Percentiles rank a stretch among this genome's conserved stretches.
phyloP scores from a whole-genome alignment of 2,329 filamentous ascomycete species.

The Bipolaris oryzae region DNA sequence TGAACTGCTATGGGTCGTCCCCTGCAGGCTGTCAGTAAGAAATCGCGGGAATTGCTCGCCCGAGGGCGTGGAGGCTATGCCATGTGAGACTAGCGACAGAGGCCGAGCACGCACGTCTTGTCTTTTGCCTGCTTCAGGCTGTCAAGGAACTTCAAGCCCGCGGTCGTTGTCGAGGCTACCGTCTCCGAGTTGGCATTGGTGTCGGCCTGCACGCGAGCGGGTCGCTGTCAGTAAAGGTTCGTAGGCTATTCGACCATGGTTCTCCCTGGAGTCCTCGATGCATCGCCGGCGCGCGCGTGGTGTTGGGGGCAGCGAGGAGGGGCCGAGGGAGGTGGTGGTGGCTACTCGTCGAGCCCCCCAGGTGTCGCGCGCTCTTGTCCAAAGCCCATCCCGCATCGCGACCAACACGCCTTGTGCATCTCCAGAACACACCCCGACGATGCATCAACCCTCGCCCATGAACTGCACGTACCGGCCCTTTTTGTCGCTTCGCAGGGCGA shows the following conservation, averaged over 20 bases:
- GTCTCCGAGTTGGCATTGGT: slow-evolving; percentile 57
- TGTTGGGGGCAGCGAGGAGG: slow-evolving; percentile 38
- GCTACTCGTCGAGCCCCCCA: slow-evolving; percentile 44
- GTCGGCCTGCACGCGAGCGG: slow-evolving; percentile 35
- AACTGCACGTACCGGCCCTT: slow-evolving; percentile 61
- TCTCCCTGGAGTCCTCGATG: slow-evolving; percentile 9
- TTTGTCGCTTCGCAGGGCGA: slow-evolving; percentile 64
- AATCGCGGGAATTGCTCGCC: neutral
- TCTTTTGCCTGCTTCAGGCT: slow-evolving; percentile 77
- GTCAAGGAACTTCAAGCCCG: slow-evolving; percentile 75
- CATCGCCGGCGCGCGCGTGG: slow-evolving; percentile 36
- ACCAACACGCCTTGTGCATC: slow-evolving; percentile 24
- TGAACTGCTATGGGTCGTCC: slow-evolving; percentile 75
- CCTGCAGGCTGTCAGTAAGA: slow-evolving; percentile 43
- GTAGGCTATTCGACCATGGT: neutral
- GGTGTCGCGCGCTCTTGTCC: slow-evolving; percentile 39
- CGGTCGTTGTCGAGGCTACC: slow-evolving; percentile 70
- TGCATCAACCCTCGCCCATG: slow-evolving; percentile 25
- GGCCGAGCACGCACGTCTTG: slow-evolving; percentile 69
- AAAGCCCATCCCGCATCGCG: slow-evolving; percentile 40
- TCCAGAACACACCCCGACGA: slow-evolving; percentile 31
- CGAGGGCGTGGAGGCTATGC: neutral
- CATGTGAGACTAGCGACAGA: slow-evolving; percentile 2
- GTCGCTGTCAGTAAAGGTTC: slow-evolving; percentile 34
- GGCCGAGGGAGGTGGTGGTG: slow-evolving; percentile 34